Percentiles rank a stretch among this genome's conserved stretches.
Conservation (phyloP, 139 green algal genomes). For the Penium margaritaceum region DNA sequence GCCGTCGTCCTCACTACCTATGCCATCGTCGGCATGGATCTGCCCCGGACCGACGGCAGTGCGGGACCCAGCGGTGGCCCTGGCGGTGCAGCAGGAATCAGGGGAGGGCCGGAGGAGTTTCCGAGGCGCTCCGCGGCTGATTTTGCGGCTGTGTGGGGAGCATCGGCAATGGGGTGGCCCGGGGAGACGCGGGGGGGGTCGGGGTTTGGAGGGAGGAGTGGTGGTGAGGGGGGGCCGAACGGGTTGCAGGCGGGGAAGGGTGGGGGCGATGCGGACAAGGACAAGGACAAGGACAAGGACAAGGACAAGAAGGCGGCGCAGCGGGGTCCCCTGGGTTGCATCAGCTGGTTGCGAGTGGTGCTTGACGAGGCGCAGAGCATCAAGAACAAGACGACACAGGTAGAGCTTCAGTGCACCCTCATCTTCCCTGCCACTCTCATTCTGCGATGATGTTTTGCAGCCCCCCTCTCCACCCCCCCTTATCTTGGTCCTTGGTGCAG, state of each 20-base stretch:
- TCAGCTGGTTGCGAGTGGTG: constrained; percentile 60
- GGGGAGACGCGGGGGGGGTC: constrained; percentile 43
- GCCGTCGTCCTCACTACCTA: constrained; percentile 91
- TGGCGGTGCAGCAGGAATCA: background rate
- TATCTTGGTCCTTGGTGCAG: no score
- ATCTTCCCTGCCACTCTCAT: no score
- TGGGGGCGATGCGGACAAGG: background rate
- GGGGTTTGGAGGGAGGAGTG: background rate
- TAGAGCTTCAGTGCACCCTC: no score
- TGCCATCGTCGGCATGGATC: constrained; percentile 65
- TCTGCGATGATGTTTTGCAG: no score
- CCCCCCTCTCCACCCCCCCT: no score
- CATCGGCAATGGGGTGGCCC: constrained; percentile 70
- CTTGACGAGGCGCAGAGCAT: constrained; percentile 87
- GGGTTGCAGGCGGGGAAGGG: constrained; percentile 9
- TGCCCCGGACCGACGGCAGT: constrained; percentile 14
- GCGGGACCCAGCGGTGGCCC: background rate
- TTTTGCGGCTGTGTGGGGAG: constrained; percentile 70
- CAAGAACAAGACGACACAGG: constrained; percentile 67
- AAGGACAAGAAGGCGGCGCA: background rate
- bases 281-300: background rate
- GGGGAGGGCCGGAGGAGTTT: constrained; percentile 42
- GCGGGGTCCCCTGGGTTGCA: constrained; percentile 16
- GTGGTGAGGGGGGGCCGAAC: background rate
- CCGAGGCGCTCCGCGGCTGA: constrained; percentile 27